Base-by-base conservation (phyloP, 2,329 filamentous ascomycete species). In the Atkinsonella hypoxylon region DNA sequence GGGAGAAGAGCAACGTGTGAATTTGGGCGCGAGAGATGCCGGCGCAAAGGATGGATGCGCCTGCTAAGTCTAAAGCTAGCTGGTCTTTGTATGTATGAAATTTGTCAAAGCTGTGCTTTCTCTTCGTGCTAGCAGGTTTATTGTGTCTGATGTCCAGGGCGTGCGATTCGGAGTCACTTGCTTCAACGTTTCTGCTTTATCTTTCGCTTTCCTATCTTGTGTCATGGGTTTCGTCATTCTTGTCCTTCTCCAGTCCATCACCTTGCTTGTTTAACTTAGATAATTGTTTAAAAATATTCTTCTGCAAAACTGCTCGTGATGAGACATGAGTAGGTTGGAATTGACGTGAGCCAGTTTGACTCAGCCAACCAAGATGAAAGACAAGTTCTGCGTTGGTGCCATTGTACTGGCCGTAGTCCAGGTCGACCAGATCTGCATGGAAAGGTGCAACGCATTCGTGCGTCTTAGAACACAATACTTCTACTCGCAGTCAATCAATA, bases 21-120 rank as follows among this genome's bases (percentile, higher is more conserved):
- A 93, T 67, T 72, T 96, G 60, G 84, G 82, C 47, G 85, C 83
- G 45, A 77, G 81, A 60, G 82, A 88, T 55, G 78, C 79, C 57
- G 82, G 81, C n/a, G 80, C 85, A 46, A 95, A 95, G 74, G 89
- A 95, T 63, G 85, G 87, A 43, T 97, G 91, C 68, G 90, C 89
- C 62, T 97, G 91, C 71, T 97, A 64, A 56, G 51, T 42, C 32
- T 52, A 38, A 17, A 15, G n/a, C 22, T 44, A 31, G 31, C 22
- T 36, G 26, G 44, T 48, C 47, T 18, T n/a, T 51, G 34, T 20
- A 51, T 46, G 39, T 34, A 49, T 22, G 40, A 40, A 31, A 13
- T 46, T 31, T 47, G 51, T 26, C 34, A 32, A 32, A 32, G 39
- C 30, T 17, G 34, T 44, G 40, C 31, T 45, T 49, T 38, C 4